A percentile compares a stretch with the other conserved stretches of the same genome.
Conservation (phyloP, 2,329 filamentous ascomycete species). For the Monilinia polystroma region DNA sequence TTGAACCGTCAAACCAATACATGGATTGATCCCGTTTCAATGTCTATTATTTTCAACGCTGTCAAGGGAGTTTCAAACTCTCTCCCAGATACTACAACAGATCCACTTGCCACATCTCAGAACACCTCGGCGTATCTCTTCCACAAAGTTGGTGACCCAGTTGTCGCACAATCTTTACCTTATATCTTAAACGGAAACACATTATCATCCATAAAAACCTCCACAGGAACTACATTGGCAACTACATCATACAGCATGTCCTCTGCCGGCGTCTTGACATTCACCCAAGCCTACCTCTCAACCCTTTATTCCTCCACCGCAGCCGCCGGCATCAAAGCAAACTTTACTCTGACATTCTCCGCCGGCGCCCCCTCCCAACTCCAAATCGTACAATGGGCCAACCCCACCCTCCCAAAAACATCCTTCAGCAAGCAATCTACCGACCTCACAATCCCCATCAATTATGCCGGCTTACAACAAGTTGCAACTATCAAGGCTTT, state of each 20-base stretch:
- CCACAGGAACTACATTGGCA: slow-evolving; percentile 42
- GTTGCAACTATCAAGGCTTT: slow-evolving; percentile 53
- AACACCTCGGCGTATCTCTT: slow-evolving; percentile 55
- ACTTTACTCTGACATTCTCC: slow-evolving; percentile 54
- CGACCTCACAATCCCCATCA: slow-evolving; percentile 49
- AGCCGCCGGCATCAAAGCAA: slow-evolving; percentile 48
- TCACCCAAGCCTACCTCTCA: slow-evolving; percentile 49
- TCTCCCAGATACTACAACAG: slow-evolving; percentile 53
- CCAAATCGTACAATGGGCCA: slow-evolving; percentile 53
- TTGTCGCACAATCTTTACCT: slow-evolving; percentile 47
- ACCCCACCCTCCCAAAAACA: slow-evolving; percentile 40
- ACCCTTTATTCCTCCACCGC: slow-evolving; percentile 46
- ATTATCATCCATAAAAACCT: slow-evolving; percentile 45
- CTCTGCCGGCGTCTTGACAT: slow-evolving; percentile 46
- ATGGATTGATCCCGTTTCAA: slow-evolving; percentile 52
- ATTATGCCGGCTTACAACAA: slow-evolving; percentile 51
- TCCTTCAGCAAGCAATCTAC: slow-evolving; percentile 24
- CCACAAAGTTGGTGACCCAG: slow-evolving; percentile 48
- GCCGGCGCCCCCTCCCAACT: slow-evolving; percentile 49
- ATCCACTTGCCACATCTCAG: slow-evolving; percentile 48
- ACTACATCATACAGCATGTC: slow-evolving; percentile 50
- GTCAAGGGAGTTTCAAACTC: slow-evolving; percentile 48
- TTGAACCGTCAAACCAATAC: slow-evolving; percentile 49
- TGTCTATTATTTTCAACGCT: slow-evolving; percentile 50
- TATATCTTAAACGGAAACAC: slow-evolving; percentile 57